phyloP scores from a whole-genome alignment of 2,329 filamentous ascomycete genomes.

The Daldinia eschscholtzii region DNA sequence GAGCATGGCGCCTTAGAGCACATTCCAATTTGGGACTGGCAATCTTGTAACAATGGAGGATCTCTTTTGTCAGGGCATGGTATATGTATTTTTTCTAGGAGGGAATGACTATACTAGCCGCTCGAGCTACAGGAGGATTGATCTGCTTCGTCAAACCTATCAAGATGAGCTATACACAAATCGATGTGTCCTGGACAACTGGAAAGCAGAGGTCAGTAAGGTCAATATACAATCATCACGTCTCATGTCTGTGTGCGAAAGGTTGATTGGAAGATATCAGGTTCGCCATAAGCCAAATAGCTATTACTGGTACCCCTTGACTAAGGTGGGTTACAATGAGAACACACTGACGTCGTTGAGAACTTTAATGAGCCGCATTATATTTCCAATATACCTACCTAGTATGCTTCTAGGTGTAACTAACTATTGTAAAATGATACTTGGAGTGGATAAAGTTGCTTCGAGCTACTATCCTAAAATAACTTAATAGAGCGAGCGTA shows the following conservation, averaged over 20 bases:
- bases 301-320: too few relatives aligned
- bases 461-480: too few relatives aligned
- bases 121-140: background rate
- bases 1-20: background rate
- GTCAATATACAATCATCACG: background rate
- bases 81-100: constrained; percentile 28
- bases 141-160: background rate
- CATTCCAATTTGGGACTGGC: constrained; percentile 15
- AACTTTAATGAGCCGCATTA: too few relatives aligned
- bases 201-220: background rate
- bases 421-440: too few relatives aligned
- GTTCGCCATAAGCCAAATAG: background rate
- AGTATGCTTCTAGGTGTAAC: too few relatives aligned
- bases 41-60: constrained; percentile 38
- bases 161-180: background rate
- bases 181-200: background rate
- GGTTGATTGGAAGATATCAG: background rate
- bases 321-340: too few relatives aligned
- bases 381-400: too few relatives aligned
- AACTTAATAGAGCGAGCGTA: background rate
- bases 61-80: constrained; percentile 39
- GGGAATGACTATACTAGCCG: constrained; percentile 1
- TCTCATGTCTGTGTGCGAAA: background rate
- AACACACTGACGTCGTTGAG: too few relatives aligned
- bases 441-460: too few relatives aligned